phyloP scores from a whole-genome alignment of 2,329 filamentous ascomycete species.

The Exophiala alcalophila region DNA sequence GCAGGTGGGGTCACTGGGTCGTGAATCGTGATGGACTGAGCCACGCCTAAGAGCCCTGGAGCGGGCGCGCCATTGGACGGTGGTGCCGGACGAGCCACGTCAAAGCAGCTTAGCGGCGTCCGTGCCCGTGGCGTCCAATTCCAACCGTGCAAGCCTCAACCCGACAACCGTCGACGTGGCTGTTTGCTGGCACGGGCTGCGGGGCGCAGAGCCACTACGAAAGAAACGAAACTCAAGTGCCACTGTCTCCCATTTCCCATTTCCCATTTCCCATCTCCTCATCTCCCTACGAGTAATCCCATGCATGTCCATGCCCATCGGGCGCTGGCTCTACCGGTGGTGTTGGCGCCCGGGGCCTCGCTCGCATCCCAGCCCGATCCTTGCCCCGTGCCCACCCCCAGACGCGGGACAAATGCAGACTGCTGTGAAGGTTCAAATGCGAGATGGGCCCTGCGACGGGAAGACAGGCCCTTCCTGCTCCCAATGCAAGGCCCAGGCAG shows the following conservation, averaged over 20 bases:
- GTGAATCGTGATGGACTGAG: too few relatives aligned
- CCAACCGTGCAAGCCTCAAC: too few relatives aligned
- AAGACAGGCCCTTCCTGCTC: conserved; percentile 2
- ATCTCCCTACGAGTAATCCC: too few relatives aligned
- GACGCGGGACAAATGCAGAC: background rate
- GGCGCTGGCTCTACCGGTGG: too few relatives aligned
- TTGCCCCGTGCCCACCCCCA: background rate
- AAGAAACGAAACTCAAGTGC: too few relatives aligned
- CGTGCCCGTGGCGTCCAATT: conserved; percentile 21
- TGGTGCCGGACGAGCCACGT: conserved; percentile 10
- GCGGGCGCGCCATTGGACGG: conserved; percentile 9
- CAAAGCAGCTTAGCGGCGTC: conserved; percentile 6
- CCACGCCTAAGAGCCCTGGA: conserved; percentile 6
- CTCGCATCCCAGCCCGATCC: conserved; percentile 1
- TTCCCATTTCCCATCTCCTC: too few relatives aligned
- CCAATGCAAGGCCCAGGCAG: conserved; percentile 2
- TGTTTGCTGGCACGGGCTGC: conserved; percentile 4
- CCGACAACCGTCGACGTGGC: conserved; percentile 8
- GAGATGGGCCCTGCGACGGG: too few relatives aligned
- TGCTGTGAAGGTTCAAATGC: too few relatives aligned
- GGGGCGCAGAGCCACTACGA: too few relatives aligned
- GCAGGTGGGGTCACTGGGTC: too few relatives aligned
- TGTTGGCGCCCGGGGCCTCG: background rate
- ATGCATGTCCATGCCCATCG: too few relatives aligned
- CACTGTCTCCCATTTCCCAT: too few relatives aligned